Percentiles rank a stretch among this genome's conserved stretches.
Conservation (phyloP, 2,329 filamentous ascomycete species). For the Ceratocystis smalleyi region DNA sequence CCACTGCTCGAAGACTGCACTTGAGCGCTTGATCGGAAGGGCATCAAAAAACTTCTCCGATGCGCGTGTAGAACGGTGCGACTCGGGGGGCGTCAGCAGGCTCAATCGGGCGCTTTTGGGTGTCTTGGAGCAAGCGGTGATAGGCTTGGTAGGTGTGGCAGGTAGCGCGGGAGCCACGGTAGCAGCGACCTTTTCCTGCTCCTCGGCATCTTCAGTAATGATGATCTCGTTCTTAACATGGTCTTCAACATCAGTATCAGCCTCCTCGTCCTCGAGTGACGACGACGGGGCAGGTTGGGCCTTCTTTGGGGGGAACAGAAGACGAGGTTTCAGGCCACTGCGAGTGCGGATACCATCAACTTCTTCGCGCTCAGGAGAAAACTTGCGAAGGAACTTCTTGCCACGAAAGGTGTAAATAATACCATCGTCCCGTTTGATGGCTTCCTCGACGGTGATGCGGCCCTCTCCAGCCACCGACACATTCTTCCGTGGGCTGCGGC, state of each 20-base stretch:
- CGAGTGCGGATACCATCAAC: constrained; percentile 35
- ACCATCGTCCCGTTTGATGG: constrained; percentile 51
- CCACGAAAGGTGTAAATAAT: constrained; percentile 66
- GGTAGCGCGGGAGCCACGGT: constrained; percentile 18
- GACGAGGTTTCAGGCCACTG: constrained; percentile 54
- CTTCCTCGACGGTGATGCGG: constrained; percentile 44
- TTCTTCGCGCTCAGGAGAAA: constrained; percentile 29
- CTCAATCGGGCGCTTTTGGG: constrained; percentile 41
- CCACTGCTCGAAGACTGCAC: constrained; percentile 15
- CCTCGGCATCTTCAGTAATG: constrained; percentile 18
- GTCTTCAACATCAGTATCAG: constrained; percentile 42
- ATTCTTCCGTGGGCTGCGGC: constrained; percentile 40
- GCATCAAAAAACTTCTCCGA: constrained; percentile 34
- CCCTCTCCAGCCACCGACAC: constrained; percentile 43
- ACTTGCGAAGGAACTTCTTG: constrained; percentile 62
- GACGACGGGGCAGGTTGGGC: constrained; percentile 29
- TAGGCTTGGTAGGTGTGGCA: constrained; percentile 27
- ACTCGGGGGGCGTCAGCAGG: constrained; percentile 47
- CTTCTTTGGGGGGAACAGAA: constrained; percentile 46
- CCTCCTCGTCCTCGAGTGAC: constrained; percentile 42
- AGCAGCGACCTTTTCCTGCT: constrained; percentile 17
- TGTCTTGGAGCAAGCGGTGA: constrained; percentile 24
- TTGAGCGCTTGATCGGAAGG: constrained; percentile 41
- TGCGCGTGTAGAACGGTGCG: constrained; percentile 43
- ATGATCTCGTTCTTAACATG: constrained; percentile 24